Percentiles rank a stretch among this genome's conserved stretches.
Evolutionary conservation across 805 yeast genomes (phyloP).

Genomic region (Geotrichum ghanense): DNA sequence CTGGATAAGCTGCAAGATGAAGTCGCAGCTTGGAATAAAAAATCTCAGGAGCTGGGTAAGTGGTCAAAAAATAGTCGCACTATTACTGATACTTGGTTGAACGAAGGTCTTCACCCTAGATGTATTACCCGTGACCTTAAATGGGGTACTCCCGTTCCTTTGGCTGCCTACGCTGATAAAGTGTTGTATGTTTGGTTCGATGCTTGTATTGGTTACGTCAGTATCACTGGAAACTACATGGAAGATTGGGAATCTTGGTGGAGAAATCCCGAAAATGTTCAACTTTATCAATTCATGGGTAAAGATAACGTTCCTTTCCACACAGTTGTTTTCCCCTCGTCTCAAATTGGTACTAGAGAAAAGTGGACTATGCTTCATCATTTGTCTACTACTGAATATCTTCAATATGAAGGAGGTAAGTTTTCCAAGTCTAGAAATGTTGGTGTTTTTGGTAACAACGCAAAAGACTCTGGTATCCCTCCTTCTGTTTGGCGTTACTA

Average conservation of each 20-base stretch:
- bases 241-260: constrained; percentile 85
- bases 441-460: constrained; percentile 98
- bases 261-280: constrained; percentile 82
- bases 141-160: constrained; percentile 99
- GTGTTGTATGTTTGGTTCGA: constrained; percentile 98
- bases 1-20: constrained; percentile 76
- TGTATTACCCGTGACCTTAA: constrained; percentile 94
- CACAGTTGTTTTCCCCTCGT: constrained; percentile 93
- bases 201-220: constrained; percentile 93
- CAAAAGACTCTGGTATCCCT: constrained; percentile 81
- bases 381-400: constrained; percentile 87
- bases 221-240: constrained; percentile 90
- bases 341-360: constrained; percentile 80
- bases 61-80: constrained; percentile 91
- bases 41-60: constrained; percentile 56
- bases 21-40: constrained; percentile 58
- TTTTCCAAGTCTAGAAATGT: constrained; percentile 96
- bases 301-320: constrained; percentile 99
- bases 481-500: constrained; percentile 98
- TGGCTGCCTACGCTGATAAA: constrained; percentile 73
- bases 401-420: constrained; percentile 96
- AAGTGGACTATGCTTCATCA: constrained; percentile 87
- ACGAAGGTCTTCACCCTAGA: constrained; percentile 85
- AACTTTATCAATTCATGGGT: constrained; percentile 96
- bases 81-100: constrained; percentile 88